Conservation (phyloP, 257 asterid species). For the Nicotiana otophora region DNA sequence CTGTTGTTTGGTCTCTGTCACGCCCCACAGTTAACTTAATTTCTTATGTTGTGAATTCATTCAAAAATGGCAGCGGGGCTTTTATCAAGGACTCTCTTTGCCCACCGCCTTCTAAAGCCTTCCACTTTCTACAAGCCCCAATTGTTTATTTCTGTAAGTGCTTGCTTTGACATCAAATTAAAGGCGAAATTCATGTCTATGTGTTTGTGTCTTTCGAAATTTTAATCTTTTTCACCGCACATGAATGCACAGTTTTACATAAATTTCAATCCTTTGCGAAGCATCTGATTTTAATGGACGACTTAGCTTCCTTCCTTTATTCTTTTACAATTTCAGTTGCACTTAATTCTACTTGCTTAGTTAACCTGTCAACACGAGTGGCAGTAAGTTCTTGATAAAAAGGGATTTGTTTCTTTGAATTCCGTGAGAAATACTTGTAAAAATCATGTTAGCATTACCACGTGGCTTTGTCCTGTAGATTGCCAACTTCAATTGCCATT, state of each 20-base stretch:
- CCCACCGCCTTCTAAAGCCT: conserved; percentile 37
- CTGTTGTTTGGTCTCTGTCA: neutral
- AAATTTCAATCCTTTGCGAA: neutral
- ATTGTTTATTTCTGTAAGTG: conserved; percentile 19
- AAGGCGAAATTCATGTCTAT: too few species aligned
- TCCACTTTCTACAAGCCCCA: conserved; percentile 33
- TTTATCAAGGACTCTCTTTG: conserved; percentile 52
- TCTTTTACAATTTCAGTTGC: neutral
- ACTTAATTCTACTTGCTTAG: neutral
- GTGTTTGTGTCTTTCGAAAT: neutral
- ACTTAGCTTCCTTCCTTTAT: neutral
- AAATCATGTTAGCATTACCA: neutral
- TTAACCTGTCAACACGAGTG: neutral
- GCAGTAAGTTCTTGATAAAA: neutral
- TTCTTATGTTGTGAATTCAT: neutral
- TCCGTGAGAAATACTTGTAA: neutral
- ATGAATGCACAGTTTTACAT: neutral
- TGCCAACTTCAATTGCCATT: neutral
- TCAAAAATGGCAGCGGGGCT: conserved; percentile 58
- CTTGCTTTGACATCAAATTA: too few species aligned
- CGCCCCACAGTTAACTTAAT: neutral
- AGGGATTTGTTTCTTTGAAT: neutral
- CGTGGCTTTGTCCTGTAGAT: neutral
- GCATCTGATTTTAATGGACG: neutral
- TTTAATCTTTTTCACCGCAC: neutral